A percentile compares a stretch with the other conserved stretches of the same genome.
These are phyloP conservation scores for Saururus chinensis DNA, from an alignment of 164 flowering plant genomes.

Conservation along the genomic window DNA sequence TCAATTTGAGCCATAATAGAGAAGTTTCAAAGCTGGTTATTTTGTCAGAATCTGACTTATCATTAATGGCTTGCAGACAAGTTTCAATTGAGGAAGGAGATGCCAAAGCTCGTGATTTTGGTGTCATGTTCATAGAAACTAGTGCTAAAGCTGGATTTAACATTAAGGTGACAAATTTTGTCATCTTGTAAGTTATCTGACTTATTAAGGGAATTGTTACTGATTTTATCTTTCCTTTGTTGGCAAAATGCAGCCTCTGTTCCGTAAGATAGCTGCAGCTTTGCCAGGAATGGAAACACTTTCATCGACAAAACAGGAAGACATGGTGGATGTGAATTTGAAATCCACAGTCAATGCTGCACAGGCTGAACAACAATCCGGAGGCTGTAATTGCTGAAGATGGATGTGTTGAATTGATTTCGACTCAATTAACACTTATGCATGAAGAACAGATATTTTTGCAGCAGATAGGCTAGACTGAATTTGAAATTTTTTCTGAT, in stretches of 20 bases:
- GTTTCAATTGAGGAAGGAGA: conserved; percentile 93
- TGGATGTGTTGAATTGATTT: not conserved
- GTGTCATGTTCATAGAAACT: conserved; percentile 78
- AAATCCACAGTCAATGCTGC: conserved; percentile 44
- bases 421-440: not conserved
- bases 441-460: not conserved
- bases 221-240: not conserved
- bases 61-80: conserved; percentile 34
- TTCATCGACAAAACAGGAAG: conserved; percentile 68
- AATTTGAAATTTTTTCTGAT: too few species aligned
- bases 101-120: conserved; percentile 50
- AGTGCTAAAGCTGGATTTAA: conserved; percentile 81
- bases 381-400: conserved; percentile 58
- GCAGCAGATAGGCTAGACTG: not conserved
- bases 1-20: not conserved
- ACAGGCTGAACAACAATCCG: conserved; percentile 48
- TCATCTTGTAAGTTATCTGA: not conserved
- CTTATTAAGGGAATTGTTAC: not conserved
- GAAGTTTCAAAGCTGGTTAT: too few species aligned
- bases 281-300: conserved; percentile 79
- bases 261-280: conserved; percentile 76
- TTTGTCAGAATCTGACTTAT: not conserved
- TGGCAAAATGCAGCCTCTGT: conserved; percentile 48
- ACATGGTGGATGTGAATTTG: conserved; percentile 75
- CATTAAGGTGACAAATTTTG: conserved; percentile 40